A percentile compares a stretch with the other conserved stretches of the same genome.
Evolutionary conservation across 768 basidiomycete genomes (phyloP).

Genomic region (Clitopilus passeckerianus): DNA sequence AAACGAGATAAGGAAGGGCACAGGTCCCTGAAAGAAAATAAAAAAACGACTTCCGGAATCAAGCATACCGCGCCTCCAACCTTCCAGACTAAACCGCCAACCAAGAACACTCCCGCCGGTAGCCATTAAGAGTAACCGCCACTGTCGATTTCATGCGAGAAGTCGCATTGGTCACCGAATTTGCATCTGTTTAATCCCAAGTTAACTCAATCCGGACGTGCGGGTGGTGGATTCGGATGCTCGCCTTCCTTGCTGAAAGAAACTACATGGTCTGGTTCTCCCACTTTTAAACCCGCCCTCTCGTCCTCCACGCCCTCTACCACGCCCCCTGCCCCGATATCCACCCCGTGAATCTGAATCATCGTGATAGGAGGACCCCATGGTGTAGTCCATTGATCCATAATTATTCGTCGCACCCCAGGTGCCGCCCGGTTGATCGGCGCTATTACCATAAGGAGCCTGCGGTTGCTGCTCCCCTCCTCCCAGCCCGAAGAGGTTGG

Average conservation of each 20-base stretch:
- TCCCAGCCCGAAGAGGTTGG: neutral
- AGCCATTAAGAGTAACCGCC: neutral
- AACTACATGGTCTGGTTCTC: slow-evolving; percentile 88
- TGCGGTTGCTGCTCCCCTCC: slow-evolving; percentile 16
- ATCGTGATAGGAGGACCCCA: slow-evolving; percentile 9
- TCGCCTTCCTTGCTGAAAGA: slow-evolving; percentile 91
- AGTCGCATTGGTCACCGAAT: slow-evolving; percentile 87
- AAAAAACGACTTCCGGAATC: neutral
- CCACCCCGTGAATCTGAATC: slow-evolving; percentile 39
- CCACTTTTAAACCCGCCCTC: slow-evolving; percentile 68
- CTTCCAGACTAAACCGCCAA: neutral
- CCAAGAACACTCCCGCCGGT: neutral
- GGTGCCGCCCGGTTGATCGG: slow-evolving; percentile 33
- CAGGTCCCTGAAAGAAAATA: neutral
- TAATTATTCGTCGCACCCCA: slow-evolving; percentile 42
- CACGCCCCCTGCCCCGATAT: slow-evolving; percentile 24
- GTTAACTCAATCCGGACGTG: slow-evolving; percentile 30
- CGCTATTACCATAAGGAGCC: slow-evolving; percentile 26
- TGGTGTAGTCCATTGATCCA: slow-evolving; percentile 21
- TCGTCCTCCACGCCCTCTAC: slow-evolving; percentile 47
- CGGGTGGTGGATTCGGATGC: slow-evolving; percentile 43
- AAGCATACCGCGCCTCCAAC: neutral
- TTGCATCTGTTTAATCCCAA: slow-evolving; percentile 70
- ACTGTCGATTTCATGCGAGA: slow-evolving; percentile 52
- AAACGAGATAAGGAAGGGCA: neutral